Base-by-base conservation (phyloP, 768 basidiomycete species). In the Tulasnella sp. region DNA sequence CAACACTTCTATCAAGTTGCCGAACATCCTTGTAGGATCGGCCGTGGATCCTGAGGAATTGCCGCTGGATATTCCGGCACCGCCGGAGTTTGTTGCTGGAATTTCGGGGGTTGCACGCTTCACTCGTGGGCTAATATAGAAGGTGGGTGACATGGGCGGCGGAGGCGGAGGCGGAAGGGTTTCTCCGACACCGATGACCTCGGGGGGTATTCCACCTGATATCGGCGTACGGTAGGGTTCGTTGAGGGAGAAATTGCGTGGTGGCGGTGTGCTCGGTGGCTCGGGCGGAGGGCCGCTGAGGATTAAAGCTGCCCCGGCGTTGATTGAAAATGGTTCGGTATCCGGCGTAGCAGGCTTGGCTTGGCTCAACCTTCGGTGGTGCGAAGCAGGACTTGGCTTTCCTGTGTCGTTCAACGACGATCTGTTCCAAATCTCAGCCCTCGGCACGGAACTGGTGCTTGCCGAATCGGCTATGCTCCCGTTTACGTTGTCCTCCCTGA, bases 1-100 rank as follows among this genome's bases (percentile, higher is more conserved):
- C 11, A 80, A 75, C 34, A 76, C 58, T 54, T 80, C 75, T 18
- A 80, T 80, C n/a, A 80, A 44, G 40, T 54, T 80, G 41, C 50
- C 37, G 75, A 80, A 80, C 46, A 80, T 74, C 14, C 72, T 31
- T 18, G n/a, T 60, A 5, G 42, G n/a, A 18, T 48, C 34, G 46
- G 34, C 6, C 24, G 75, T 24, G 24, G 73, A 11, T 18, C 28
- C 48, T 24, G 50, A 42, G 37, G 28, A 22, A 50, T 6, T 28
- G 42, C 28, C 22, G 31, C 79, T 80, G 34, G 64, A 74, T 28
- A 20, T 24, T 24, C 44, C 28, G 72, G 72, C 1, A 42, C 72
- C 28, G 22, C 24, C 4, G 34, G 31, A 20, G 41, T 31, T 14
- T 73, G 69, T 16, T 44, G 40, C 8, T 20, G 78, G 24, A 22